Conservation (phyloP, 371 early-diverging fungal genomes). For the Nematocida sp. region DNA sequence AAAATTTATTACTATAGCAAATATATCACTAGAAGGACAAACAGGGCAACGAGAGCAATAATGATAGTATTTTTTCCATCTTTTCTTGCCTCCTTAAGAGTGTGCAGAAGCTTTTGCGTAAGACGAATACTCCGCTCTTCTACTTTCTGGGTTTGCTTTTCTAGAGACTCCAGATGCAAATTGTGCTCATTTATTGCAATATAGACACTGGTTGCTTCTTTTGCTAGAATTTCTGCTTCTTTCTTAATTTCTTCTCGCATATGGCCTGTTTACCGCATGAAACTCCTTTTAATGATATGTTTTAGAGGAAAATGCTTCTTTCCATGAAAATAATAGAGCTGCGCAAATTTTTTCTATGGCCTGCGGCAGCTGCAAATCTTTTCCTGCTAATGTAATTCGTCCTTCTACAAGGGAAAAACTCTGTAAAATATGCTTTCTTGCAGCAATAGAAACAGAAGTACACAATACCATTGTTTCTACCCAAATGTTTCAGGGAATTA, state of each 20-base stretch:
- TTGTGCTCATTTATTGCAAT: conserved; percentile 44
- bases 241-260: conserved; percentile 48
- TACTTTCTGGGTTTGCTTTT: conserved; percentile 46
- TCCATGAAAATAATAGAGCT: conserved; percentile 41
- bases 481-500: conserved; percentile 79
- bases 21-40: conserved; percentile 29
- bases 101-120: conserved; percentile 33
- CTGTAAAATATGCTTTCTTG: conserved; percentile 85
- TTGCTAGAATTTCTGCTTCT: conserved; percentile 24
- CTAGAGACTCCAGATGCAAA: conserved; percentile 26
- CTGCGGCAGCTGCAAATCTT: conserved; percentile 67
- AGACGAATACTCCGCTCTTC: conserved; percentile 31
- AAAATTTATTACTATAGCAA: conserved; percentile 36
- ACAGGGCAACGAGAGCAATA: conserved; percentile 10
- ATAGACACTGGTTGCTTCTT: conserved; percentile 34
- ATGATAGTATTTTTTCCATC: conserved; percentile 52
- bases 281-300: not conserved
- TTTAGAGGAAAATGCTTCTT: not conserved
- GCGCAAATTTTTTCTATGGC: conserved; percentile 49
- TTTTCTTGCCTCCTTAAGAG: conserved; percentile 24
- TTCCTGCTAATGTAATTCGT: conserved; percentile 76
- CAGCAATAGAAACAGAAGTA: conserved; percentile 87
- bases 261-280: not conserved
- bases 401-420: conserved; percentile 84
- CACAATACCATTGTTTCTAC: conserved; percentile 81